Conservation (phyloP, 2,329 filamentous ascomycete species). For the Trichoderma gracile region DNA sequence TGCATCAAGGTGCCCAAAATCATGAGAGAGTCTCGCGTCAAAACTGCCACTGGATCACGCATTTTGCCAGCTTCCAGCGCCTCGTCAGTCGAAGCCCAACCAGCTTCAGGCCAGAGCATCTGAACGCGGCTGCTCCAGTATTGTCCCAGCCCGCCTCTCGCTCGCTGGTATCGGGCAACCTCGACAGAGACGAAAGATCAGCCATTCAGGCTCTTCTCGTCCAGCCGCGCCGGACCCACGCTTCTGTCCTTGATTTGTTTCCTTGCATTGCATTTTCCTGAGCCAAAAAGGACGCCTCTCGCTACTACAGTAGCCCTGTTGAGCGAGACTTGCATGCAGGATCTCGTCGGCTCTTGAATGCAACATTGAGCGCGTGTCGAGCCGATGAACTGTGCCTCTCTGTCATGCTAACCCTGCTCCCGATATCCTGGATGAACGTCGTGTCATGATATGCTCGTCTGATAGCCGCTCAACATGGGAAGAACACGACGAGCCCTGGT, state of each 20-base stretch:
- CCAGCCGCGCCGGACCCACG: conserved; percentile 19
- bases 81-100: conserved; percentile 28
- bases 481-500: conserved; percentile 41
- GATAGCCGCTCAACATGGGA: conserved; percentile 36
- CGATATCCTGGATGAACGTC: conserved; percentile 6
- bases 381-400: conserved; percentile 13
- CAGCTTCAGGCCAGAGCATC: conserved; percentile 16
- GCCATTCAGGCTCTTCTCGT: conserved; percentile 3
- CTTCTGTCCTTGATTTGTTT: conserved; percentile 1
- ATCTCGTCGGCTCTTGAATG: conserved; percentile 10
- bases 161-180: conserved; percentile 12
- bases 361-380: conserved; percentile 14
- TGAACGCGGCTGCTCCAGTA: conserved; percentile 6
- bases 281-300: conserved; percentile 7
- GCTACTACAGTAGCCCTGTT: conserved; percentile 2
- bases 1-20: conserved; percentile 24
- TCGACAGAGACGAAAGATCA: conserved; percentile 4
- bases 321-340: conserved; percentile 15
- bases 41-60: conserved; percentile 15
- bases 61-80: conserved; percentile 20
- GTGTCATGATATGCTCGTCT: conserved; percentile 9
- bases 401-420: conserved; percentile 1
- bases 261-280: neutral
- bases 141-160: conserved; percentile 12
- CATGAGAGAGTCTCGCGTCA: conserved; percentile 19